Percentiles rank a stretch among this genome's conserved stretches.
phyloP scores from a whole-genome alignment of 176 grass and related monocot genomes.

The Elaeis guineensis region DNA sequence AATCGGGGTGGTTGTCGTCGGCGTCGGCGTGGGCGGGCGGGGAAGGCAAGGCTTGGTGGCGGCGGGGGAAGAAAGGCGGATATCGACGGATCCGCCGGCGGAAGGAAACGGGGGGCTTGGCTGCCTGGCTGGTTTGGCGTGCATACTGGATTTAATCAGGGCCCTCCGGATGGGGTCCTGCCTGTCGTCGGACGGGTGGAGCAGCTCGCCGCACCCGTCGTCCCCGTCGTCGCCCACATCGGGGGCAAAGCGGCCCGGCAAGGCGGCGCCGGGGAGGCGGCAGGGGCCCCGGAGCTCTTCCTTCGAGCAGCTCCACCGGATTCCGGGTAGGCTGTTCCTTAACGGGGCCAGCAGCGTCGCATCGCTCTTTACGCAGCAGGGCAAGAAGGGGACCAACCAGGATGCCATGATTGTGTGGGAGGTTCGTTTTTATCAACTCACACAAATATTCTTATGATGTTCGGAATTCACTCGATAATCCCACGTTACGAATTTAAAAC shows the following conservation, averaged over 20 bases:
- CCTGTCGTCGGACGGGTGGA: not conserved
- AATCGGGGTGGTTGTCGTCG: no score
- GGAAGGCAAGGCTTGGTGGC: no score
- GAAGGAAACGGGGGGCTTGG: not conserved
- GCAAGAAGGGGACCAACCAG: slow-evolving; percentile 20
- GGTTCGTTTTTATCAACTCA: not conserved
- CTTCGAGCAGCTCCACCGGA: slow-evolving; percentile 3
- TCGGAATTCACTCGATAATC: no score
- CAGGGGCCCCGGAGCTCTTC: not conserved
- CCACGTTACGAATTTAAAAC: no score
- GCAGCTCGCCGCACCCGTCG: not conserved
- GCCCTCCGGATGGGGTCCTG: slow-evolving; percentile 23
- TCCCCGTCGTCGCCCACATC: not conserved
- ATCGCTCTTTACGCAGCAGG: slow-evolving; percentile 13
- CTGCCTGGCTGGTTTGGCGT: slow-evolving; percentile 11
- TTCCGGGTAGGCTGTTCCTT: slow-evolving; percentile 2
- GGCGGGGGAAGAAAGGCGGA: no score
- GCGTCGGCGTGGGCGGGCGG: no score
- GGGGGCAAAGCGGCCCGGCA: not conserved
- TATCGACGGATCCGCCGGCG: no score
- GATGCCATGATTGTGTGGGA: slow-evolving; percentile 21
- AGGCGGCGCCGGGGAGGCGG: not conserved
- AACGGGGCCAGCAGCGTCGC: slow-evolving; percentile 10
- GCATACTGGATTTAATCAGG: slow-evolving; percentile 9
- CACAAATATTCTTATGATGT: no score